Percentiles rank a stretch among this genome's conserved stretches.
Evolutionary conservation across 805 yeast species (phyloP).

Genomic region (Candida broadrunensis): DNA sequence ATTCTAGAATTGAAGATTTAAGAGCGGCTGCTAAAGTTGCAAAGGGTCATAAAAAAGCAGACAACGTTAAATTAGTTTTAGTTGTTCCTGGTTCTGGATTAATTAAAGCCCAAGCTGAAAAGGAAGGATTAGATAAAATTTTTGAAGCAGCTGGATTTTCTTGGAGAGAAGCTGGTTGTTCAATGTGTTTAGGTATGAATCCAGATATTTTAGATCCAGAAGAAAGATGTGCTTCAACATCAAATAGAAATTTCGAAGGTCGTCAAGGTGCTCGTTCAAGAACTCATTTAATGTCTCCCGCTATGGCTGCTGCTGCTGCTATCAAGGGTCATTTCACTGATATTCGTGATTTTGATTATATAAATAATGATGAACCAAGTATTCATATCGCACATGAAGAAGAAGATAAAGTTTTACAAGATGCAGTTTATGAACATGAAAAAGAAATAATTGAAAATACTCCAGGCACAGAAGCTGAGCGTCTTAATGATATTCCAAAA

Average conservation of each 20-base stretch:
- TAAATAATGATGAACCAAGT: conserved; percentile 57
- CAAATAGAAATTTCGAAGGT: conserved; percentile 98
- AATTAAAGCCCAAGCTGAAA: conserved; percentile 90
- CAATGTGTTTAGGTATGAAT: conserved; percentile 99
- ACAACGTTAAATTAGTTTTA: conserved; percentile 73
- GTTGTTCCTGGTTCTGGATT: conserved; percentile 98
- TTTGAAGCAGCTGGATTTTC: conserved; percentile 92
- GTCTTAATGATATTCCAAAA: conserved; percentile 62
- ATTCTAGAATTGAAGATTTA: conserved; percentile 95
- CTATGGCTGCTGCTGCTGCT: conserved; percentile 99
- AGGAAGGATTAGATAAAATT: conserved; percentile 89
- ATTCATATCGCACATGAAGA: conserved; percentile 44
- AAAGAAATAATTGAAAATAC: conserved; percentile 58
- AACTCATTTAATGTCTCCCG: conserved; percentile 97
- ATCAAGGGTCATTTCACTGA: conserved; percentile 87
- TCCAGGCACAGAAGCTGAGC: conserved; percentile 53
- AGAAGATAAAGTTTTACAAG: conserved; percentile 57
- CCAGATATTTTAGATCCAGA: conserved; percentile 94
- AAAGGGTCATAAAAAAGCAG: conserved; percentile 84
- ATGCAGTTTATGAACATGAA: conserved; percentile 71
- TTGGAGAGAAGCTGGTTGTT: conserved; percentile 99
- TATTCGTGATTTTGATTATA: conserved; percentile 75
- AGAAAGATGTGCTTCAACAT: conserved; percentile 98
- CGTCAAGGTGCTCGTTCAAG: conserved; percentile 97
- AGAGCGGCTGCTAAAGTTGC: conserved; percentile 94